Base-by-base conservation (phyloP, 1,284 basidiomycete genomes). In the Malassezia arunalokei region DNA sequence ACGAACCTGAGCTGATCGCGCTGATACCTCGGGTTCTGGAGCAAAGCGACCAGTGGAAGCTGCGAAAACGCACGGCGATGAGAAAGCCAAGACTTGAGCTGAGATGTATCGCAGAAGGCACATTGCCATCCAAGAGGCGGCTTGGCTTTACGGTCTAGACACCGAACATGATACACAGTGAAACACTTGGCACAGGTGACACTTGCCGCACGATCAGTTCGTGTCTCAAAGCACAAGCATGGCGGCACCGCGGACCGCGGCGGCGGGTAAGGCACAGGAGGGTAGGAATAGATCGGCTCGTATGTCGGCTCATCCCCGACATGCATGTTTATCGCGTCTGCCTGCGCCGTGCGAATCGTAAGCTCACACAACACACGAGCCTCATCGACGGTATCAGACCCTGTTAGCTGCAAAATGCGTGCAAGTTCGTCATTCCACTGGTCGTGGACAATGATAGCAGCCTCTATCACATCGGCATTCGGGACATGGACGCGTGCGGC, bases 201-300 rank as follows among this genome's bases (percentile, higher is more conserved):
- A 15, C 17, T 44, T 7, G 30, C 35, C 15, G 48, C 29, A 6
- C 40, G 40, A 15, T 46, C 40, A 8, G 45, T 49, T 30, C 15
- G 28, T 15, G 9, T 20, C n/a, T 51, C 49, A 30, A 49, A 45
- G 55, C 68, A 71, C 14, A 71, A 33, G 49, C 68, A 71, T 37
- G 64, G 56, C 32, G 51, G 46, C 8, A 38, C 44, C 17, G 32
- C 33, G 12, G 40, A 33, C 28, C 30, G 46, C 39, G 32, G 32
- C 37, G 44, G 12, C 2, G 44, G 44, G 15, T 47, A 47, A 17
- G 44, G 44, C n/a, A 47, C 44, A 4, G 44, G 44, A 8, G 44
- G 44, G 29, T 47, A 47, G 33, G 44, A 17, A 32, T 24, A 39
- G 8, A 38, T 6, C 24, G 44, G 33, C 17, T 14, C 44, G 33